These are phyloP conservation scores for Rhizophagus sp. DNA, from an alignment of 192 early-diverging fungal species.

Conservation along the genomic window DNA sequence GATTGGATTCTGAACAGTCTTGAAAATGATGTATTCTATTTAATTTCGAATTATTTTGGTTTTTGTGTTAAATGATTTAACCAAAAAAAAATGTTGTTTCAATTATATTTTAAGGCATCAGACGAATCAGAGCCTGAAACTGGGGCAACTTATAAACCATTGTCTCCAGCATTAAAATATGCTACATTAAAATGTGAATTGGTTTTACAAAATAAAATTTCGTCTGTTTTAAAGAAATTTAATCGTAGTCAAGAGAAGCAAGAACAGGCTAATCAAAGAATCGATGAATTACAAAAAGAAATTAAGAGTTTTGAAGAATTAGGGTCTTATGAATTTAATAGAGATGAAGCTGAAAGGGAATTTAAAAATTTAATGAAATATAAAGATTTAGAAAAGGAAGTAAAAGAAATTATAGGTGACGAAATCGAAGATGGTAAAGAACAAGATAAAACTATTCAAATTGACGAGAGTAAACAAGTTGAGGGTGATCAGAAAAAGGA, in stretches of 20 bases:
- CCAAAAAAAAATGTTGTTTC: neutral
- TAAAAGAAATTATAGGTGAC: slow-evolving; percentile 39
- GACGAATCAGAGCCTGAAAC: neutral
- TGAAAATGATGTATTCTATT: slow-evolving; percentile 29
- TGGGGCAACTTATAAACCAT: neutral
- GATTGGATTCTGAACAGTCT: slow-evolving; percentile 33
- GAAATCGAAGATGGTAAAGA: slow-evolving; percentile 30
- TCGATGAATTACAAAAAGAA: slow-evolving; percentile 21
- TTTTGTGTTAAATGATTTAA: neutral
- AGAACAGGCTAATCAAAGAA: slow-evolving; percentile 28
- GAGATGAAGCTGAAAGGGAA: slow-evolving; percentile 30
- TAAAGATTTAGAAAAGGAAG: slow-evolving; percentile 37
- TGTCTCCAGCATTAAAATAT: slow-evolving; percentile 18
- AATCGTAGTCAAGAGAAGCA: slow-evolving; percentile 30
- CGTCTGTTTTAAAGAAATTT: slow-evolving; percentile 13
- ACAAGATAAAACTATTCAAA: slow-evolving; percentile 37
- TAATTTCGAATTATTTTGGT: neutral
- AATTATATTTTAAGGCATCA: slow-evolving; percentile 11
- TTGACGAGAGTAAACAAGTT: slow-evolving; percentile 33
- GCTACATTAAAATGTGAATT: slow-evolving; percentile 28
- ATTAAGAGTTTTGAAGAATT: neutral
- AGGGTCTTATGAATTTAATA: slow-evolving; percentile 9
- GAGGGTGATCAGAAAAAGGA: slow-evolving; percentile 31
- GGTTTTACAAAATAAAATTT: slow-evolving; percentile 18
- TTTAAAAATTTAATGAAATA: slow-evolving; percentile 34